Conservation (phyloP, 169 alveolate species). For the Plasmodium gonderi region DNA sequence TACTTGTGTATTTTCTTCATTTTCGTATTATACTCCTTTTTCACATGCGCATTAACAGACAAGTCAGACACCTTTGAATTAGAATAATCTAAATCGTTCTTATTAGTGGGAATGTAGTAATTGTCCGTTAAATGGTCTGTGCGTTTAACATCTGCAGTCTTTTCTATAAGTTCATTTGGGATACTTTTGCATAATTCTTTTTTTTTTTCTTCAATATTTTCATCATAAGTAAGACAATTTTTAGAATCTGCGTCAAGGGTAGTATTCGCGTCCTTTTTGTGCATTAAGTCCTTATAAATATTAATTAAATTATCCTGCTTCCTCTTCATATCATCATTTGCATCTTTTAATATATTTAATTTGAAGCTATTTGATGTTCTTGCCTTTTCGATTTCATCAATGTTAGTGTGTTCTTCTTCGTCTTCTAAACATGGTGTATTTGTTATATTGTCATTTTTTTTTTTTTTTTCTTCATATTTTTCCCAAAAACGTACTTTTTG, state of each 20-base stretch:
- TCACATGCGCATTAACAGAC: not conserved
- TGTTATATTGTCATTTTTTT: not conserved
- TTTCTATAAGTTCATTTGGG: not conserved
- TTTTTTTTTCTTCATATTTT: conserved; percentile 58
- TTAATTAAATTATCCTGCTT: not conserved
- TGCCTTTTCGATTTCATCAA: not conserved
- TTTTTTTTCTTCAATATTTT: not conserved
- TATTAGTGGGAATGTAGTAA: not conserved
- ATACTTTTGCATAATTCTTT: not conserved
- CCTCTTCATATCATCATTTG: not conserved
- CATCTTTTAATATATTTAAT: not conserved
- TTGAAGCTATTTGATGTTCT: not conserved
- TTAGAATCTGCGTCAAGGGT: not conserved
- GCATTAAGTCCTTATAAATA: not conserved
- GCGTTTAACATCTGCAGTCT: not conserved
- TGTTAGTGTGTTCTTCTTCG: not conserved
- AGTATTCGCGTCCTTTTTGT: not conserved
- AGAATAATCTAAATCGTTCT: not conserved
- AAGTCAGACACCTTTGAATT: conserved; percentile 20
- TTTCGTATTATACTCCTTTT: not conserved
- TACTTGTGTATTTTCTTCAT: not conserved
- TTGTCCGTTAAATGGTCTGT: conserved; percentile 2
- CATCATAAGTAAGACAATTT: not conserved
- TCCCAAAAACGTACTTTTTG: conserved; percentile 70
- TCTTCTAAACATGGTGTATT: not conserved